Base-by-base conservation (phyloP, 2,329 filamentous ascomycete genomes). In the Xylariaceae sp. region DNA sequence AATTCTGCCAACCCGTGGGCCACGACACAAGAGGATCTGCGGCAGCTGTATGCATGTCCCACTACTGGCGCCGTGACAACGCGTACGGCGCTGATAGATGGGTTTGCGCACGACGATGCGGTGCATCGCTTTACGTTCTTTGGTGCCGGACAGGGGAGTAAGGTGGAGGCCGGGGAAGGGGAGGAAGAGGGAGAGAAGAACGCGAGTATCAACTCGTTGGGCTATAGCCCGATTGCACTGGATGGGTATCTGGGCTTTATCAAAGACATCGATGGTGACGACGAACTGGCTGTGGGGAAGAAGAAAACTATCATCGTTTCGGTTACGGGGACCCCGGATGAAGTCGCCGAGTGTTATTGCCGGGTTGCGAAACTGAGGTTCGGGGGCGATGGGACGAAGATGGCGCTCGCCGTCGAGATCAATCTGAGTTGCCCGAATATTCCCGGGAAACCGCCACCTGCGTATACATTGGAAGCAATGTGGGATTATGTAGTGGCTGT, bases 391-490 rank as follows among this genome's bases (percentile, higher is more conserved):
- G 32, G 14, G 2, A 2, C 6, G n/a, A 57, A 62, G 1, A 54
- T 82, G 56, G 73, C 75, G 1, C 70, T 89, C 1, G 83, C 82
- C 15, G 80, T 90, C 73, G 88, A 92, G 66, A 74, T 91, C 60
- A 92, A 92, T 62, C 78, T 91, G 30, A 86, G 81, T 31, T 91
- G 88, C 58, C 88, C 88, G 0, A 91, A 92, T 60, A 90, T 91
- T 44, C 74, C 78, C 0, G 71, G 72, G 15, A 77, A 78, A 42
- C 83, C 87, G 1, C 88, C 88, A 1, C 86, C 87, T 6, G 87
- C 87, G 0, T 91, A 90, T 63, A 75, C 79, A 7, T 66, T 71
- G 0, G 55, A 57, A 0, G 70, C 75, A 0, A 64, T 91, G 2
- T 55, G 64, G 0, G 66, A 67, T 5, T 90, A 89, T 53, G 68